Percentiles rank a stretch among this genome's conserved stretches.
Conservation (phyloP, 2,329 filamentous ascomycete genomes). For the Xylariaceae sp. region DNA sequence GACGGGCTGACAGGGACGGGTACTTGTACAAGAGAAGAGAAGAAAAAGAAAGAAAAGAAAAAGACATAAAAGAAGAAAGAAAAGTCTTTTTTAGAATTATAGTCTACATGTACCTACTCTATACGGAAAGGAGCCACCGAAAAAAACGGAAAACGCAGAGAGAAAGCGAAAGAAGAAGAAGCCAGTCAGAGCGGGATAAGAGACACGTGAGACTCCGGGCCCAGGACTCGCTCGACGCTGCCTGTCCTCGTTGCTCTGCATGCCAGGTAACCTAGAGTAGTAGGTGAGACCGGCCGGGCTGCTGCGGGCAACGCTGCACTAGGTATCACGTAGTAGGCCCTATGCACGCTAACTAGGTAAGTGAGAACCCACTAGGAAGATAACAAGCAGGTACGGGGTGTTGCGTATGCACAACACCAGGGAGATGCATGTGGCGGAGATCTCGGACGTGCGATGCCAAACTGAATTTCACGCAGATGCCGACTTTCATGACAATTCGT, state of each 20-base stretch:
- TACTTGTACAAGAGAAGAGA: background rate
- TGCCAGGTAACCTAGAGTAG: background rate
- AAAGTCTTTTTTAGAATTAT: background rate
- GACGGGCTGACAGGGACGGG: too few species aligned
- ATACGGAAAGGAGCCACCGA: background rate
- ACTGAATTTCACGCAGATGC: too few species aligned
- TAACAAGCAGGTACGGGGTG: background rate
- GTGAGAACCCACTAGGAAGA: background rate
- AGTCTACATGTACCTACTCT: background rate
- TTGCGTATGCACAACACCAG: too few species aligned
- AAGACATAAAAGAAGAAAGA: background rate
- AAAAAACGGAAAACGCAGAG: background rate
- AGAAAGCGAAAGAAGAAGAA: background rate
- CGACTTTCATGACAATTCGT: too few species aligned
- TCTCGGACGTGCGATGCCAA: too few species aligned
- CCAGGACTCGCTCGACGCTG: too few species aligned
- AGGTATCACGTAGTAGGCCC: background rate
- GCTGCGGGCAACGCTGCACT: background rate
- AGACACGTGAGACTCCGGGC: background rate
- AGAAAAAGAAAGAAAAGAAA: background rate
- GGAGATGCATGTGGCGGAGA: too few species aligned
- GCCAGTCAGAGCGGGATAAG: background rate
- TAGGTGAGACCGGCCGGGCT: background rate
- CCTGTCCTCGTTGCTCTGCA: background rate
- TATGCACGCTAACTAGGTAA: background rate